These are phyloP conservation scores for Teunomyces cretensis DNA, from an alignment of 805 yeast species.

Conservation along the genomic window DNA sequence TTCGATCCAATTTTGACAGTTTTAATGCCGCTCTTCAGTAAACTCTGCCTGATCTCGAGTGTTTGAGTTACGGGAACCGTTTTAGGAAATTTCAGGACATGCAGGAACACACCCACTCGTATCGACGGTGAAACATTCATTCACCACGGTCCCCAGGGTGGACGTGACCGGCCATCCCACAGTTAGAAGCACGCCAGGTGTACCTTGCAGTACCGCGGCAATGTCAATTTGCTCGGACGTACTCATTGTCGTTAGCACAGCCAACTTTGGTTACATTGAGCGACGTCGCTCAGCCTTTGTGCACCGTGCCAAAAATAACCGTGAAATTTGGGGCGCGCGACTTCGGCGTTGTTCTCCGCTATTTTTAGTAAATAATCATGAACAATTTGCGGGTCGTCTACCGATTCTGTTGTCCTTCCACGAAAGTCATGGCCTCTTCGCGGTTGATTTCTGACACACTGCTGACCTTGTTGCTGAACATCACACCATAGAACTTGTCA, in stretches of 20 bases:
- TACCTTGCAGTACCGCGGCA: too few species aligned
- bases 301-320: background rate
- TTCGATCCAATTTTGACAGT: constrained; percentile 1
- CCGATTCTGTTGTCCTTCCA: constrained; percentile 60
- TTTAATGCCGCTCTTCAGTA: background rate
- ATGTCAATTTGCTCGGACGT: too few species aligned
- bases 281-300: too few species aligned
- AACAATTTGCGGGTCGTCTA: background rate
- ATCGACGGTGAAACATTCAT: too few species aligned
- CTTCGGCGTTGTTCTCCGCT: background rate
- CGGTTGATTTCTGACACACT: constrained; percentile 67
- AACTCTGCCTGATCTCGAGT: background rate
- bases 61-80: background rate
- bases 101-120: background rate
- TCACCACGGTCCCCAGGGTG: too few species aligned
- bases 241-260: too few species aligned
- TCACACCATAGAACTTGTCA: constrained; percentile 83
- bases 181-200: too few species aligned
- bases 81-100: background rate
- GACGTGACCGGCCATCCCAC: too few species aligned
- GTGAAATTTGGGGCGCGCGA: background rate
- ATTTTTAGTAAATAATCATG: background rate
- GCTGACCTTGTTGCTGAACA: constrained; percentile 79
- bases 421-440: constrained; percentile 78
- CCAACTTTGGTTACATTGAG: too few species aligned